phyloP scores from a whole-genome alignment of 192 early-diverging fungal species.

The Glomus cerebriforme region DNA sequence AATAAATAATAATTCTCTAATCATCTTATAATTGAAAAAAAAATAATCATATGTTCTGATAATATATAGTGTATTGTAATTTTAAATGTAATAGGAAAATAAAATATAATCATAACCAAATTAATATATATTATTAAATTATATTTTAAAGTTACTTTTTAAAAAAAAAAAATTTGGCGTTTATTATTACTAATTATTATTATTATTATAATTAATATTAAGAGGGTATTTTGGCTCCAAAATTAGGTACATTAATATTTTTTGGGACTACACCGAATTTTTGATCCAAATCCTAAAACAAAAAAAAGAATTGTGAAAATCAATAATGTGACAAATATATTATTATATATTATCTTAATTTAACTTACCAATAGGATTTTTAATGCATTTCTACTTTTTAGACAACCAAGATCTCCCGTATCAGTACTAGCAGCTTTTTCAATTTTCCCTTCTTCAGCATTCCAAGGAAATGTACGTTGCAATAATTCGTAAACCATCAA shows the following conservation, averaged over 20 bases:
- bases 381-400: constrained; percentile 57
- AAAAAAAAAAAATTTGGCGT: neutral
- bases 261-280: constrained; percentile 28
- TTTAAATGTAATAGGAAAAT: too few species aligned
- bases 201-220: neutral
- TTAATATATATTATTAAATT: too few species aligned
- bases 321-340: neutral
- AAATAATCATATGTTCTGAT: too few species aligned
- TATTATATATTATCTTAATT: neutral
- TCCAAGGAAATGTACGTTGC: constrained; percentile 65
- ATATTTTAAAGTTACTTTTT: neutral
- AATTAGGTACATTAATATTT: neutral
- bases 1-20: too few species aligned
- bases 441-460: constrained; percentile 34
- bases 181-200: neutral
- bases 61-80: too few species aligned
- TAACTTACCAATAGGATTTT: constrained; percentile 51
- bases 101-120: too few species aligned
- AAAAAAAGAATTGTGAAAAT: neutral
- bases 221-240: neutral
- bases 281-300: constrained; percentile 24
- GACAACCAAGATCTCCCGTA: constrained; percentile 39
- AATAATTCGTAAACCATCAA: constrained; percentile 90
- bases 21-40: too few species aligned
- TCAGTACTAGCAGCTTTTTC: constrained; percentile 32